phyloP scores from a whole-genome alignment of 2,329 filamentous ascomycete species.

The Colletotrichum gigasporum region DNA sequence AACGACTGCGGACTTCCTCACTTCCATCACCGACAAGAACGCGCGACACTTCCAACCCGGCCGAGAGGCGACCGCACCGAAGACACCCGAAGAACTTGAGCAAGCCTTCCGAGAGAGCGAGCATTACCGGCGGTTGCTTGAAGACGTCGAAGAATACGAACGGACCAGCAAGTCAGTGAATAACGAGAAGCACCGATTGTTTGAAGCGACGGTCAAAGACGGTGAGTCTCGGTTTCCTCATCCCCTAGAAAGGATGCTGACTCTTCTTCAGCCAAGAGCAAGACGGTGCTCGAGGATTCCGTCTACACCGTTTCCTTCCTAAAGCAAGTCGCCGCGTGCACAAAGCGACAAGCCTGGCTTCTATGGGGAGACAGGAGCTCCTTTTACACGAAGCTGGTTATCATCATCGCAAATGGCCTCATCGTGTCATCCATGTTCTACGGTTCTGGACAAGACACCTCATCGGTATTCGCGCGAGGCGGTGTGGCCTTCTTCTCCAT shows the following conservation, averaged over 20 bases:
- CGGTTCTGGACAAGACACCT: slow-evolving; percentile 57
- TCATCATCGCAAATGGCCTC: slow-evolving; percentile 76
- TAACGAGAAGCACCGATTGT: slow-evolving; percentile 37
- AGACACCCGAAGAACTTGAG: slow-evolving; percentile 69
- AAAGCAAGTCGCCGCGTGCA: slow-evolving; percentile 75
- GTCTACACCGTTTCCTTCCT: slow-evolving; percentile 81
- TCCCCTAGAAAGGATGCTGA: background rate
- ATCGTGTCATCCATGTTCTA: slow-evolving; percentile 86
- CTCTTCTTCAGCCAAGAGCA: slow-evolving; percentile 64
- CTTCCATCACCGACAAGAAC: slow-evolving; percentile 72
- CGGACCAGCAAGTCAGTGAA: slow-evolving; percentile 45
- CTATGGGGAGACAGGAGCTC: slow-evolving; percentile 79
- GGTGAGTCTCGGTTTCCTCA: slow-evolving; percentile 13
- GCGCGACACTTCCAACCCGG: slow-evolving; percentile 71
- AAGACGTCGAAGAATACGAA: slow-evolving; percentile 60
- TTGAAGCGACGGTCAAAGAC: slow-evolving; percentile 19
- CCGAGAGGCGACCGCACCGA: slow-evolving; percentile 67
- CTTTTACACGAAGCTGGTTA: slow-evolving; percentile 81
- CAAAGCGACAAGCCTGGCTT: slow-evolving; percentile 81
- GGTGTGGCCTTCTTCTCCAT: slow-evolving; percentile 26
- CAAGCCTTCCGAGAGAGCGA: slow-evolving; percentile 66
- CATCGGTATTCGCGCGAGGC: slow-evolving; percentile 15
- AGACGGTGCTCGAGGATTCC: slow-evolving; percentile 73
- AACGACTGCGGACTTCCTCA: slow-evolving; percentile 75
- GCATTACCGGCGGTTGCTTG: slow-evolving; percentile 63